These are phyloP conservation scores for Beauveria pseudobassiana DNA, from an alignment of 2,329 filamentous ascomycete species.

Conservation along the genomic window DNA sequence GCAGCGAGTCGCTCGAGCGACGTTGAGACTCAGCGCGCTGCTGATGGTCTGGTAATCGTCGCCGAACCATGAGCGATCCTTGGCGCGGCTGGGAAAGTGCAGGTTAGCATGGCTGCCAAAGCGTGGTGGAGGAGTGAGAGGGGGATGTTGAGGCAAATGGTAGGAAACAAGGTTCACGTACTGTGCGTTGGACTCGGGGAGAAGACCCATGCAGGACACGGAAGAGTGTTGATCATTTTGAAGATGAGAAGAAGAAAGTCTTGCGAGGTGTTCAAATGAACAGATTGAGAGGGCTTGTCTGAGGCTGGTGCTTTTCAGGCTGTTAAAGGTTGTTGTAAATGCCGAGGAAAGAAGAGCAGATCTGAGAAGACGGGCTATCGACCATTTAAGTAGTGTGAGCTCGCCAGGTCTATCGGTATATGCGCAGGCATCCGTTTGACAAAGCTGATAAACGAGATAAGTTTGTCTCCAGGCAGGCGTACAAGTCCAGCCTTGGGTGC, in stretches of 20 bases:
- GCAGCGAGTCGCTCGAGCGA: too few species aligned
- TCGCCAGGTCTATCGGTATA: neutral
- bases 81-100: neutral
- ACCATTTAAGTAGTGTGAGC: neutral
- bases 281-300: neutral
- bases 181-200: constrained; percentile 13
- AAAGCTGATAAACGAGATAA: neutral
- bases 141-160: neutral
- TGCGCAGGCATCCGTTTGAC: neutral
- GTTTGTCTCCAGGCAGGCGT: neutral
- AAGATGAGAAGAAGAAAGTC: neutral
- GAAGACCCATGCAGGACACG: neutral
- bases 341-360: neutral
- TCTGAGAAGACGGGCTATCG: neutral
- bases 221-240: neutral
- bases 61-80: constrained; percentile 12
- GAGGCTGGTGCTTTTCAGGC: neutral
- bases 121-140: neutral
- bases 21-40: neutral
- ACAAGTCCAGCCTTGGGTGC: neutral
- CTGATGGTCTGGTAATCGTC: constrained; percentile 10
- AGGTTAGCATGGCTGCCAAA: neutral
- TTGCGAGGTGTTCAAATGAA: neutral
- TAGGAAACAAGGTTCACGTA: neutral
- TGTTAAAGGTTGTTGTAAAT: neutral